phyloP scores from a whole-genome alignment of 2,329 filamentous ascomycete species.

The Colletotrichum spaethianum region DNA sequence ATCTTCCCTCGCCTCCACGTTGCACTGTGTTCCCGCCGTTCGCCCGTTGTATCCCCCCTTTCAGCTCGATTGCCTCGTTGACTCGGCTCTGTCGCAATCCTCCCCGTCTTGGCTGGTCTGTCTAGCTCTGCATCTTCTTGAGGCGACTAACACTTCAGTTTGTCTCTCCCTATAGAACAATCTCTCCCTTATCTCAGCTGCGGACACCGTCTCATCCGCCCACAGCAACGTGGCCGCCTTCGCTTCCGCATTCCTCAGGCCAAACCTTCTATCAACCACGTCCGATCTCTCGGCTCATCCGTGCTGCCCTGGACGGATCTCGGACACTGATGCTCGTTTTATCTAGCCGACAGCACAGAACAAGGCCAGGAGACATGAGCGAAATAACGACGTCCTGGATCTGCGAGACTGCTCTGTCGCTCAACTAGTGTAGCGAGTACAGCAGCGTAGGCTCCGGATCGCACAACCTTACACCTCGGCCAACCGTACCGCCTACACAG shows the following conservation, averaged over 20 bases:
- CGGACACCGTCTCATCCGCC: constrained; percentile 4
- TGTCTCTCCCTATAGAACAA: constrained; percentile 26
- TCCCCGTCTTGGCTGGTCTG: not conserved
- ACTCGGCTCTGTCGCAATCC: constrained; percentile 1
- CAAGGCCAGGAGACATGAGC: constrained; percentile 31
- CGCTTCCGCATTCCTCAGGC: constrained; percentile 23
- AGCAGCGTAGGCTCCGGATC: constrained; percentile 1
- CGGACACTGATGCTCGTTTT: constrained; percentile 8
- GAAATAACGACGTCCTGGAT: constrained; percentile 38
- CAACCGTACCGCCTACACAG: constrained; percentile 24
- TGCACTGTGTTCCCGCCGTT: constrained; percentile 17
- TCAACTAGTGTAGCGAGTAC: constrained; percentile 25
- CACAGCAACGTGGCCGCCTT: constrained; percentile 14
- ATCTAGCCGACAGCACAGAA: not conserved
- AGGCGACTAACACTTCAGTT: not conserved
- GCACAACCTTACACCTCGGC: constrained; percentile 11
- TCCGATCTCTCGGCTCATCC: not conserved
- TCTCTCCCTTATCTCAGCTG: not conserved
- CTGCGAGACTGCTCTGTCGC: constrained; percentile 21
- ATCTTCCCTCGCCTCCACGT: constrained; percentile 18
- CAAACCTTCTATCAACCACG: constrained; percentile 32
- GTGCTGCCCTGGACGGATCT: constrained; percentile 14
- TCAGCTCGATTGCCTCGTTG: constrained; percentile 14
- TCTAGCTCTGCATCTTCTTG: not conserved
- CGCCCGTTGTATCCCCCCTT: not conserved